Conservation (phyloP, 1,284 basidiomycete genomes). For the Albatrellus sp. region DNA sequence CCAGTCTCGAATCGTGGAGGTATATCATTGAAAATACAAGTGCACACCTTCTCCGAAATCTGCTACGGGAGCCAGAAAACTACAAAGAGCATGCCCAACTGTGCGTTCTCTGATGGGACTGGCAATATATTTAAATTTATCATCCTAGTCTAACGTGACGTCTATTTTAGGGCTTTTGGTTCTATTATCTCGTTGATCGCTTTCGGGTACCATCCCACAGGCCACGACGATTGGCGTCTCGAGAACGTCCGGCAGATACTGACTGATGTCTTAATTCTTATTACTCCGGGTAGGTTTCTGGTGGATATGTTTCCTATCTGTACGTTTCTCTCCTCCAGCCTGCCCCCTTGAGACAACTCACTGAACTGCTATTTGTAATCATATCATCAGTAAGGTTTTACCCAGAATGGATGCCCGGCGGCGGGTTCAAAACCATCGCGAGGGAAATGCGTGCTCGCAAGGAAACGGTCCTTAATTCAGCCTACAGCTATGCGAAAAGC, state of each 20-base stretch:
- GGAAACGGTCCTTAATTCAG: slow-evolving; percentile 10
- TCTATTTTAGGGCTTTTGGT: slow-evolving; percentile 34
- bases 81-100: slow-evolving; percentile 11
- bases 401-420: slow-evolving; percentile 15
- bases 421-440: slow-evolving; percentile 12
- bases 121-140: background rate
- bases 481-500: slow-evolving; percentile 3
- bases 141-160: no score
- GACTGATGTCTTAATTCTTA: slow-evolving; percentile 22
- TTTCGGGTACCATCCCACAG: slow-evolving; percentile 48
- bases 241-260: slow-evolving; percentile 41
- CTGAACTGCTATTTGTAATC: no score
- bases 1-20: slow-evolving; percentile 10
- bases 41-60: slow-evolving; percentile 10
- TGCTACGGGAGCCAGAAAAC: no score
- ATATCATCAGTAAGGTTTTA: slow-evolving; percentile 11
- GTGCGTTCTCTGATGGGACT: slow-evolving; percentile 5
- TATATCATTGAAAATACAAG: slow-evolving; percentile 16
- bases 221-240: slow-evolving; percentile 44
- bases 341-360: no score
- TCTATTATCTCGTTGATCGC: slow-evolving; percentile 47
- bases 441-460: slow-evolving; percentile 9
- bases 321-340: no score
- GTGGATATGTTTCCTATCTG: background rate
- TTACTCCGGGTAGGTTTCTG: background rate